Evolutionary conservation across 2,329 filamentous ascomycete genomes (phyloP).

Genomic region (Colletotrichum endophyticum): DNA sequence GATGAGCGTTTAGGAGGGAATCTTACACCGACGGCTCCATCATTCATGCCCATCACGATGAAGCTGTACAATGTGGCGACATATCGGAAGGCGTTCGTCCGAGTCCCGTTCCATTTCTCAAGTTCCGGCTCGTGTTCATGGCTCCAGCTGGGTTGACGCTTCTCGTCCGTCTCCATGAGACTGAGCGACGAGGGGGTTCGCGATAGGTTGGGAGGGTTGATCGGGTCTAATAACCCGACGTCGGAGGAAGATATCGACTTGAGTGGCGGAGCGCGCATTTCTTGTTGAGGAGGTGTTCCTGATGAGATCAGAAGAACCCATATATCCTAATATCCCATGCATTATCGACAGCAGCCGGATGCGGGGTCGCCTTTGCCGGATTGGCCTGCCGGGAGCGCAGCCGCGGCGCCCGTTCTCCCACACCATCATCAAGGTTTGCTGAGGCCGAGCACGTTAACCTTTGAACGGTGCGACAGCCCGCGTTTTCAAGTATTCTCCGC

Average conservation of each 20-base stretch:
- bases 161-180: neutral
- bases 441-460: neutral
- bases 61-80: conserved; percentile 66
- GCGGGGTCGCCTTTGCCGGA: neutral
- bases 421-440: neutral
- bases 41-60: conserved; percentile 71
- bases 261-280: neutral
- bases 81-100: conserved; percentile 62
- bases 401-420: neutral
- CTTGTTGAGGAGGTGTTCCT: neutral
- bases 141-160: neutral
- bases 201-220: neutral
- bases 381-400: neutral
- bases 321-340: neutral
- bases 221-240: neutral
- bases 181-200: neutral
- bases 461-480: neutral
- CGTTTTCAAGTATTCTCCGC: neutral
- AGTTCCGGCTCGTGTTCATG: conserved; percentile 20
- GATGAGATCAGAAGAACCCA: neutral
- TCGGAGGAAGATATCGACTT: neutral
- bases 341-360: neutral
- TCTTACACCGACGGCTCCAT: conserved; percentile 66
- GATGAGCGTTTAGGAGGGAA: neutral
- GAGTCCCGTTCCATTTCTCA: conserved; percentile 69